These are phyloP conservation scores for Suillus brevipes DNA, from an alignment of 768 basidiomycete genomes.

Conservation along the genomic window DNA sequence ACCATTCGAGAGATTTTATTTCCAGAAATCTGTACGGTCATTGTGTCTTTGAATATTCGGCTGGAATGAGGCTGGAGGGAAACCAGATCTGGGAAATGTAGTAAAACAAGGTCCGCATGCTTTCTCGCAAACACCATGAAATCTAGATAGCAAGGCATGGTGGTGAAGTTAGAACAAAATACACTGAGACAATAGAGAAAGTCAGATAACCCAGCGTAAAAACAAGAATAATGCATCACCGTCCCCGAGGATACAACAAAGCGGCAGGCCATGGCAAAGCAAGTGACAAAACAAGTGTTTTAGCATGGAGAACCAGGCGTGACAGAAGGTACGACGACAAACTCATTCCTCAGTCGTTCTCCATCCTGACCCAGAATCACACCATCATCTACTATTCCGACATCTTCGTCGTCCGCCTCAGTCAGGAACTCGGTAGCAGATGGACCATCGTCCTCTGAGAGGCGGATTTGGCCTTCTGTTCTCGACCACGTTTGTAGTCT, in stretches of 20 bases:
- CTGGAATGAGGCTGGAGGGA: not conserved
- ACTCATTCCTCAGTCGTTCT: constrained; percentile 6
- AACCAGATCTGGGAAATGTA: not conserved
- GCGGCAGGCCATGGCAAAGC: not conserved
- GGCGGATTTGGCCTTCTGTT: constrained; percentile 58
- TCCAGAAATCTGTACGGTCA: not conserved
- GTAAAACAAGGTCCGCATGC: not conserved
- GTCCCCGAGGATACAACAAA: not conserved
- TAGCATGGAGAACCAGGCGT: constrained; percentile 1
- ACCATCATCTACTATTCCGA: constrained; percentile 38
- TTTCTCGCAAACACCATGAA: not conserved
- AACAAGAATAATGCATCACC: not conserved
- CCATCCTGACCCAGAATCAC: constrained; percentile 24
- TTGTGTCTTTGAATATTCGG: not conserved
- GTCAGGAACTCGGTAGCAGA: constrained; percentile 66
- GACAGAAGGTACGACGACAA: not conserved
- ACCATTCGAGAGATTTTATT: not conserved
- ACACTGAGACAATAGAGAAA: not conserved
- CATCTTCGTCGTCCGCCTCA: constrained; percentile 53
- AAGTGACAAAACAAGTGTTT: not conserved
- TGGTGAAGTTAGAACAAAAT: not conserved
- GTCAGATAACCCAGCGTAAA: constrained; percentile 2
- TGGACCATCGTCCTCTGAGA: constrained; percentile 72
- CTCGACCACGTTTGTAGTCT: constrained; percentile 60
- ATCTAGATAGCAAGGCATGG: not conserved